phyloP scores from a whole-genome alignment of 495 filamentous ascomycete genomes.

The Neurospora pannonica region DNA sequence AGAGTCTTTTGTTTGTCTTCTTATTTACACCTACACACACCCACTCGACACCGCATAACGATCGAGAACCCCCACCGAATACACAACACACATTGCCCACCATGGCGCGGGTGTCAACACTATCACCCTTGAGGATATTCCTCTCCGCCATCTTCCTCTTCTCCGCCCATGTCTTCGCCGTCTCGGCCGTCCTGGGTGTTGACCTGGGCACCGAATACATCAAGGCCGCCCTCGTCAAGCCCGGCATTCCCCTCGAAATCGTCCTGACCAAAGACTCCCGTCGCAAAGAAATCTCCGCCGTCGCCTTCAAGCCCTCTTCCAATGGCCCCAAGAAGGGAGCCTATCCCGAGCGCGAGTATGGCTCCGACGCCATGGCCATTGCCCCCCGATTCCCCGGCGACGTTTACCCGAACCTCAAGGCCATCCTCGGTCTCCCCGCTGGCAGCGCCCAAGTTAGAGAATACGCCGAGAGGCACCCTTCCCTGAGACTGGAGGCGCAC shows the following conservation, averaged over 20 bases:
- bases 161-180: conserved; percentile 39
- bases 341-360: conserved; percentile 87
- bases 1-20: background rate
- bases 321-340: conserved; percentile 44
- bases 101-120: conserved; percentile 29
- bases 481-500: conserved; percentile 45
- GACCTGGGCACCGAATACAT: conserved; percentile 96
- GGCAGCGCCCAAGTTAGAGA: conserved; percentile 52
- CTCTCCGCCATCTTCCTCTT: conserved; percentile 40
- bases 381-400: conserved; percentile 83
- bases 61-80: conserved; percentile 5
- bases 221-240: conserved; percentile 94
- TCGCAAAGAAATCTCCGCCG: conserved; percentile 84
- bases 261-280: conserved; percentile 98
- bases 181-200: conserved; percentile 74
- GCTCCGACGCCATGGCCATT: conserved; percentile 81
- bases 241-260: conserved; percentile 95
- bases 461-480: conserved; percentile 66
- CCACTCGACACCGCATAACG: conserved; percentile 13
- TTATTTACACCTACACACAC: background rate
- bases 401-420: conserved; percentile 87
- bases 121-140: conserved; percentile 35
- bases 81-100: conserved; percentile 15
- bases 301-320: conserved; percentile 82
- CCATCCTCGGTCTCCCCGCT: conserved; percentile 63